Base-by-base conservation (phyloP, 2,329 filamentous ascomycete species). In the Ophiostoma sp. region DNA sequence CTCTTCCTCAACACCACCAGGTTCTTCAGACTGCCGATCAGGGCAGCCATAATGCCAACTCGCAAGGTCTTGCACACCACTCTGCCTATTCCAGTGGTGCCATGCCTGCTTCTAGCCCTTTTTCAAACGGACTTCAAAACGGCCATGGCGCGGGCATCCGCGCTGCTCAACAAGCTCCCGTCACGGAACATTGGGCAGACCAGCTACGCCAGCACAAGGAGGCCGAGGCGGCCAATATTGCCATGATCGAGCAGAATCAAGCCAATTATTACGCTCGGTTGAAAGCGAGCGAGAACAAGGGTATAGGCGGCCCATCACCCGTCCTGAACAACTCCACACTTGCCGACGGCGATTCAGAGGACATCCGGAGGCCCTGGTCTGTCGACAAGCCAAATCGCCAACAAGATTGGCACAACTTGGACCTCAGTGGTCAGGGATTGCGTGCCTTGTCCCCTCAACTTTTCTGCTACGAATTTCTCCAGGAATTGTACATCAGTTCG, bases 381-480 rank as follows among this genome's bases (percentile, higher is more conserved):
- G 63, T 87, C 91, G 78, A 91, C 91, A 78, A 85, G 92, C 88
- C 88, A 74, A 86, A 88, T 76, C 90, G 90, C 78, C 86, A 91
- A 76, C 92, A 97, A 81, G 92, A 95, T 79, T 98, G 96, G 96
- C 90, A 93, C 81, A 94, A 95, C 76, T 86, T 99, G 78, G 96
- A 99, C 82, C 91, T 98, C 81, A 96, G 95, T 78, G 96, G 96
- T n/a, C 96, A 98, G 84, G 95, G 95, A 25, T 85, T 99, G 68
- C 92, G 94, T 77, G 93, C 94, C 74, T 86, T 99, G 42, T 91
- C 94, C 0, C 84, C 89, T 9, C 89, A 92, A 61, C 86, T 99
- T 42, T 98, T 98, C 84, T 87, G 88, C 77, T 99, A 98, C 82
- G 88, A 88, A 61, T 98, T 99, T 81, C 85, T 99, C 73, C 93